A percentile compares a stretch with the other conserved stretches of the same genome.
Conservation (phyloP, 2,329 filamentous ascomycete genomes). For the Tolypocladium pustulatum region DNA sequence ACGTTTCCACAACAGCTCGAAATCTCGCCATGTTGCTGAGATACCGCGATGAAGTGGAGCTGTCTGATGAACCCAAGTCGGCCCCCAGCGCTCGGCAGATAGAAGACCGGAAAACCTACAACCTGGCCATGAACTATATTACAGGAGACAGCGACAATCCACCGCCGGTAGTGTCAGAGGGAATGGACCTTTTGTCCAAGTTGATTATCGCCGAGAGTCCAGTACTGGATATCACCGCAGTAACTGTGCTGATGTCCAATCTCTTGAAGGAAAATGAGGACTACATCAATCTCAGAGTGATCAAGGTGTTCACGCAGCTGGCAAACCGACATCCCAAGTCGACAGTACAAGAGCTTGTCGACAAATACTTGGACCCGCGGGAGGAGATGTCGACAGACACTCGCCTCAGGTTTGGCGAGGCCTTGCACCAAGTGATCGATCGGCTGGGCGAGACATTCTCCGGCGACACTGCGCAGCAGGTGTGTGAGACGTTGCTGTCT, state of each 20-base stretch:
- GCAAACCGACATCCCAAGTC: conserved; percentile 51
- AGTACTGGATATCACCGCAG: conserved; percentile 55
- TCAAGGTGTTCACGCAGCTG: conserved; percentile 54
- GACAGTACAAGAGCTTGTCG: conserved; percentile 50
- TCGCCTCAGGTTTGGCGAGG: conserved; percentile 59
- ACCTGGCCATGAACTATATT: conserved; percentile 53
- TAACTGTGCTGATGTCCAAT: conserved; percentile 52
- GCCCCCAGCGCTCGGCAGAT: conserved; percentile 35
- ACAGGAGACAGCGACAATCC: conserved; percentile 47
- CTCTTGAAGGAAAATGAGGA: conserved; percentile 58
- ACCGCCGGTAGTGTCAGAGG: conserved; percentile 56
- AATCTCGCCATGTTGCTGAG: conserved; percentile 46
- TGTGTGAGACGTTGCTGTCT: conserved; percentile 49
- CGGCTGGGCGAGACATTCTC: conserved; percentile 45
- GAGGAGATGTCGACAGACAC: conserved; percentile 51
- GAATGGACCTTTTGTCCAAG: conserved; percentile 46
- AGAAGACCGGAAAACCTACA: conserved; percentile 53
- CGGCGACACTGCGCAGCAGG: conserved; percentile 38
- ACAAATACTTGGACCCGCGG: conserved; percentile 54
- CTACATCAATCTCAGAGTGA: conserved; percentile 59
- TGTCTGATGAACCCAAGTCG: conserved; percentile 24
- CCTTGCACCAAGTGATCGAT: conserved; percentile 53
- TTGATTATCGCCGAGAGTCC: conserved; percentile 46
- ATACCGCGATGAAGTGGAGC: conserved; percentile 44
- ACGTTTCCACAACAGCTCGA: conserved; percentile 40